phyloP scores from a whole-genome alignment of 768 basidiomycete species.

The Termitomyces sp. region DNA sequence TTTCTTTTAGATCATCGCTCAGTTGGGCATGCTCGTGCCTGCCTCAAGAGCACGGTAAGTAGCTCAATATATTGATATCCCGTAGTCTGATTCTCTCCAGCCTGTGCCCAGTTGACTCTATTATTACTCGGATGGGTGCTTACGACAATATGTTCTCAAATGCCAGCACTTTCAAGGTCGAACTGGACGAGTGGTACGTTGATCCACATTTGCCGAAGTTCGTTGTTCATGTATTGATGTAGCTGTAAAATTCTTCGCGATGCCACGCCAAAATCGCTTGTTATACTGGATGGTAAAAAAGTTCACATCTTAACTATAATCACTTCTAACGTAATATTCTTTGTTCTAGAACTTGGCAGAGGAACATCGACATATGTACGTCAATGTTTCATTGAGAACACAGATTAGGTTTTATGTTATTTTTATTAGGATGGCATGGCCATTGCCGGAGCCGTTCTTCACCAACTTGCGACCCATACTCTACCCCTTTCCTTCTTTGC shows the following conservation, averaged over 20 bases:
- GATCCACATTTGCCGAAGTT: neutral
- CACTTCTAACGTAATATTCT: conserved; percentile 10
- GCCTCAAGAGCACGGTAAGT: conserved; percentile 73
- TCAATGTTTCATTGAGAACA: neutral
- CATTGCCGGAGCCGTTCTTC: conserved; percentile 92
- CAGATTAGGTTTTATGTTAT: neutral
- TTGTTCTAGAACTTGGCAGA: conserved; percentile 74
- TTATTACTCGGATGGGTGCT: conserved; percentile 97
- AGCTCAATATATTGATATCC: neutral
- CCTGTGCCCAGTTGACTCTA: conserved; percentile 85
- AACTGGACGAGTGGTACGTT: conserved; percentile 89
- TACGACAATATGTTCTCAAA: conserved; percentile 97
- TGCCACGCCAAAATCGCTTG: conserved; percentile 90
- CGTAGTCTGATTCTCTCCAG: conserved; percentile 32
- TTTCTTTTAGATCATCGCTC: conserved; percentile 74
- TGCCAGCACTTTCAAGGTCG: conserved; percentile 97
- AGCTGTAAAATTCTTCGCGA: conserved; percentile 93
- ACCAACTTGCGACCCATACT: conserved; percentile 91
- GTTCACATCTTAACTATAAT: conserved; percentile 1
- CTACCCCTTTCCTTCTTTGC: conserved; percentile 94
- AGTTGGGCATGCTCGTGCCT: conserved; percentile 94
- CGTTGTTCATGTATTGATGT: neutral
- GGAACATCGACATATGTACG: conserved; percentile 91
- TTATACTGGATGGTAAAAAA: conserved; percentile 85
- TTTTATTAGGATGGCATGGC: conserved; percentile 91